Percentiles rank a stretch among this genome's conserved stretches.
These are phyloP conservation scores for Phlyctochytrium planicorne DNA, from an alignment of 192 early-diverging fungal genomes.

Conservation along the genomic window DNA sequence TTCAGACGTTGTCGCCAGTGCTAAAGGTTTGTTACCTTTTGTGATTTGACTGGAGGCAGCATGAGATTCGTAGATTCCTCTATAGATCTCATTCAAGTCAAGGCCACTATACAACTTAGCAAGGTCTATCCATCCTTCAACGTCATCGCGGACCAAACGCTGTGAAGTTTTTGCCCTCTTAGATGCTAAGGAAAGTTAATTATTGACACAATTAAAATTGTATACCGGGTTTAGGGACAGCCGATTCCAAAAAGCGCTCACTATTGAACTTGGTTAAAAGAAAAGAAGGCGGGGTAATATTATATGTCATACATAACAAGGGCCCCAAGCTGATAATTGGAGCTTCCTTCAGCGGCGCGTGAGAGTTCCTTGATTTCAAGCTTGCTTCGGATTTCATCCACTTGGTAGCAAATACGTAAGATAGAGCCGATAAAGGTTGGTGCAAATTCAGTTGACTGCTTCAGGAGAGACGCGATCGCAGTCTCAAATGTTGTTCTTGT, in stretches of 20 bases:
- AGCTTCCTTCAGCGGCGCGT: constrained; percentile 34
- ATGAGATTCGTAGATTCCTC: constrained; percentile 59
- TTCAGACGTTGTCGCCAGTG: neutral
- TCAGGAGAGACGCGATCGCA: constrained; percentile 9
- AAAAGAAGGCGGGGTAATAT: no score
- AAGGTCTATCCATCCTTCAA: no score
- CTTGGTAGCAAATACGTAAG: constrained; percentile 25
- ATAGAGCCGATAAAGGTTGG: constrained; percentile 30
- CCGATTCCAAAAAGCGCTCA: no score
- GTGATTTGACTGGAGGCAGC: constrained; percentile 48
- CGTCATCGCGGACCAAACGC: no score
- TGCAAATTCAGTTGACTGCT: neutral
- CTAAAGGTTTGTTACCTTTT: constrained; percentile 33
- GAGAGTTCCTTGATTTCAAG: constrained; percentile 7
- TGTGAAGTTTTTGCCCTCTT: no score
- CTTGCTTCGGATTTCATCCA: constrained; percentile 4
- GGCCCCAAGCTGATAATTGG: constrained; percentile 38
- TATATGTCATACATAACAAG: constrained; percentile 37
- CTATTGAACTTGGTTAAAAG: no score
- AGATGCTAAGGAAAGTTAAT: no score
- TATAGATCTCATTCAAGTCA: constrained; percentile 62
- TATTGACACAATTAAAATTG: no score
- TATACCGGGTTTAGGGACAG: no score
- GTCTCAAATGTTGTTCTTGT: no score
- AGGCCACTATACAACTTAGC: constrained; percentile 64